Conservation (phyloP, 345 rosid genomes). For the Eucalyptus sp. region DNA sequence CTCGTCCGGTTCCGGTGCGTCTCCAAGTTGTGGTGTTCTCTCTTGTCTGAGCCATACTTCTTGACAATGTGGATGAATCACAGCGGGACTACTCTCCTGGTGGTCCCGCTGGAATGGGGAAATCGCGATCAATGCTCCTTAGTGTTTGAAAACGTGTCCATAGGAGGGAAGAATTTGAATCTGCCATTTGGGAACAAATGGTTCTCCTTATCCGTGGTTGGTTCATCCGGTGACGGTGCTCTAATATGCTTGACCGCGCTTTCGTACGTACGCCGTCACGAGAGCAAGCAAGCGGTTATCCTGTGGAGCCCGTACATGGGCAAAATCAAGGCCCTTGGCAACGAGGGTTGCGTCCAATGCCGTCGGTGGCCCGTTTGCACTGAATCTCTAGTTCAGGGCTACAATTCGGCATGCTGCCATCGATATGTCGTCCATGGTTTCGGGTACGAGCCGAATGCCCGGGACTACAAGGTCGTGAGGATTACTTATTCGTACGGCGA, state of each 20-base stretch:
- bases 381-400: background rate
- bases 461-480: background rate
- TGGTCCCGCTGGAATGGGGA: background rate
- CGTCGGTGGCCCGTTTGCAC: background rate
- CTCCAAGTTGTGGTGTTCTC: too few species aligned
- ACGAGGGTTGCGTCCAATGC: too few species aligned
- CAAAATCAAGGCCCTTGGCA: background rate
- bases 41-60: too few species aligned
- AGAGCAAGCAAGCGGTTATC: background rate
- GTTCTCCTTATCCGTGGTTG: background rate
- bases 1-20: too few species aligned
- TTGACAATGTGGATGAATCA: too few species aligned
- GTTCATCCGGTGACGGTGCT: background rate
- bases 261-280: background rate
- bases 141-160: background rate
- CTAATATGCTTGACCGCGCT: background rate
- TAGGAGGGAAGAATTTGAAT: background rate
- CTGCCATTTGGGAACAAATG: background rate
- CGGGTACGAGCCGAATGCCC: background rate
- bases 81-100: background rate
- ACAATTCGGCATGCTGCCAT: background rate
- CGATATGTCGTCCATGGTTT: background rate
- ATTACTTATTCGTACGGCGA: background rate
- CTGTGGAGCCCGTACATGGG: background rate
- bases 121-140: background rate